Evolutionary conservation across 768 basidiomycete genomes (phyloP), one percentile per base, ranked within the genome.

Genomic region (Pulveroboletus sp.): DNA sequence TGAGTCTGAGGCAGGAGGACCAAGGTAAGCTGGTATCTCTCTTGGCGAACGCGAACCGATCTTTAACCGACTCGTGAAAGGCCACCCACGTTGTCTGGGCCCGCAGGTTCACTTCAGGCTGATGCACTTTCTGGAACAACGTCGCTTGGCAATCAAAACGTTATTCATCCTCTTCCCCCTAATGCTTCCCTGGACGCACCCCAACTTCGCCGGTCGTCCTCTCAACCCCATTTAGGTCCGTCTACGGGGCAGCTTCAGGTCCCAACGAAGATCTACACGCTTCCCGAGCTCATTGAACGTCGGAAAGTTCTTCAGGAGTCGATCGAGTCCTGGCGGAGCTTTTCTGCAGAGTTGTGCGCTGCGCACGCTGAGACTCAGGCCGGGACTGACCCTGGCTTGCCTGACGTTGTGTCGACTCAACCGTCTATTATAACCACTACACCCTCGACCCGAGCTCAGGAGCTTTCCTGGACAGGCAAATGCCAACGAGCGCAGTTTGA

Each of bases 161-260:
- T 27, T 42, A 13, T 36, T 21, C 43, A n/a, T 24, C 18, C 54
- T 15, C 39, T 46, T 26, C 40, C 54, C 17, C 36, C 55, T 21
- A 44, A 48, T 21, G 15, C 49, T 50, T 36, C 59, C 43, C 31
- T 48, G 47, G 52, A 58, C 31, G 28, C 48, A 15, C 54, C 46
- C 2, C 63, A 63, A 35, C 61, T 64, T 44, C 58, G 64, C 43
- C 63, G 64, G 55, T 60, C 63, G 14, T 63, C 56, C 18, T 66
- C 67, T 13, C 64, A 67, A 10, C 56, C 64, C n/a, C 57, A 57
- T 49, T 28, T 65, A 13, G 54, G 61, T 26, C 64, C 61, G 32
- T 40, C 52, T 18, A 41, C 50, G 4, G 45, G 26, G 5, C 49
- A 55, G 24, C 41, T 47, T 18, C 63, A 57, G 10, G 49, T 48